These are phyloP conservation scores for Trichoderma polysporum DNA, from an alignment of 2,329 filamentous ascomycete genomes.

Conservation along the genomic window DNA sequence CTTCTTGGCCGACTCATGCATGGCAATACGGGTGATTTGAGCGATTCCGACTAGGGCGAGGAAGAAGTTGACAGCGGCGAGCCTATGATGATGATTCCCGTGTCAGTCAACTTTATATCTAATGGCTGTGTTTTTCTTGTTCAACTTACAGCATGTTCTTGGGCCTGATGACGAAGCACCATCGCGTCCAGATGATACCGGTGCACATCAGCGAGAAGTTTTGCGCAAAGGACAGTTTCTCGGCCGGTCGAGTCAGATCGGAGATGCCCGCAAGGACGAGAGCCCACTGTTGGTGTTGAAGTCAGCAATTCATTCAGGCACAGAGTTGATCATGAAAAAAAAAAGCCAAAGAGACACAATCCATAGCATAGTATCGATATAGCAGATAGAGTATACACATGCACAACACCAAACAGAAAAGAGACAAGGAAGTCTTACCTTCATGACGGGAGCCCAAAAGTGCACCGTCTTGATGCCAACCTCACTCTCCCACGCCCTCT, in stretches of 20 bases:
- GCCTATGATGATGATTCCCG: slow-evolving; percentile 45
- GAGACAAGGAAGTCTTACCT: slow-evolving; percentile 38
- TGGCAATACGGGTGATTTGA: slow-evolving; percentile 75
- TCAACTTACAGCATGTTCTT: slow-evolving; percentile 77
- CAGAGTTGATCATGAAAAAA: no score
- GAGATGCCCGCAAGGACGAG: slow-evolving; percentile 89
- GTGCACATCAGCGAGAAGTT: slow-evolving; percentile 88
- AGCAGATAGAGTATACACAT: not conserved
- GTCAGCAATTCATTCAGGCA: not conserved
- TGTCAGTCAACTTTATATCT: not conserved
- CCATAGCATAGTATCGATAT: not conserved
- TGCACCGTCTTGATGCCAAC: slow-evolving; percentile 90
- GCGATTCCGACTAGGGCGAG: slow-evolving; percentile 82
- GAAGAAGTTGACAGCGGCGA: slow-evolving; percentile 98
- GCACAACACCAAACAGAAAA: not conserved
- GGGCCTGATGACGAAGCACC: slow-evolving; percentile 97
- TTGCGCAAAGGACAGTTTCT: slow-evolving; percentile 90
- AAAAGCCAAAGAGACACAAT: not conserved
- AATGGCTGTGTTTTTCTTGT: not conserved
- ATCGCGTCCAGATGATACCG: slow-evolving; percentile 95
- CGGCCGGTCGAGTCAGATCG: slow-evolving; percentile 86
- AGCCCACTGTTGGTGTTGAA: slow-evolving; percentile 63
- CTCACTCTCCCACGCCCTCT: slow-evolving; percentile 80
- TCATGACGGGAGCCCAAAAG: slow-evolving; percentile 99
- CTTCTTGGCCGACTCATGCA: slow-evolving; percentile 61